These are phyloP conservation scores for Phaeodactylum tricornutum DNA, from an alignment of 108 stramenopile genomes.

Conservation along the genomic window DNA sequence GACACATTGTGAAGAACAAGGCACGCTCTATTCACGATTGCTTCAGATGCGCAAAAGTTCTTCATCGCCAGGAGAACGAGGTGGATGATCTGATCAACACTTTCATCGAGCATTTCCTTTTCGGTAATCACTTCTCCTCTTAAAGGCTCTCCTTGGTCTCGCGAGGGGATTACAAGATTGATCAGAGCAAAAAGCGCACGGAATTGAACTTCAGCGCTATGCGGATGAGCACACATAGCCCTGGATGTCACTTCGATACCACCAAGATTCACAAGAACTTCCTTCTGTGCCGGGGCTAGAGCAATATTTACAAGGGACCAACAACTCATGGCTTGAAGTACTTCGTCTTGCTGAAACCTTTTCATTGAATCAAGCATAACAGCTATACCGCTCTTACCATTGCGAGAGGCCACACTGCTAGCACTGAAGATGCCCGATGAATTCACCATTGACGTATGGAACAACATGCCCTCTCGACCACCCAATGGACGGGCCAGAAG, in stretches of 20 bases:
- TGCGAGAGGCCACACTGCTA: not conserved
- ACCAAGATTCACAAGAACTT: conserved; percentile 60
- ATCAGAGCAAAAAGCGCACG: conserved; percentile 89
- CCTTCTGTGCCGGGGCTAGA: conserved; percentile 76
- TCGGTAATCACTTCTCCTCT: conserved; percentile 35
- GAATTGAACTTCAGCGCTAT: conserved; percentile 85
- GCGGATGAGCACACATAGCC: conserved; percentile 82
- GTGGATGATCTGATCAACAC: conserved; percentile 51
- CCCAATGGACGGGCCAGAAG: conserved; percentile 85
- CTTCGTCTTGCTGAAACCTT: conserved; percentile 53
- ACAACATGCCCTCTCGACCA: conserved; percentile 87
- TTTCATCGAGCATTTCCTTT: conserved; percentile 68
- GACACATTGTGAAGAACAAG: conserved; percentile 89
- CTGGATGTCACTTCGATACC: conserved; percentile 68
- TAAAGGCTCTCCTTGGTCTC: conserved; percentile 22
- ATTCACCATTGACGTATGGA: conserved; percentile 73
- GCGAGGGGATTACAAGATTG: conserved; percentile 82
- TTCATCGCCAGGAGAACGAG: conserved; percentile 81
- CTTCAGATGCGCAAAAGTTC: conserved; percentile 79
- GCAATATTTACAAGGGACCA: conserved; percentile 92
- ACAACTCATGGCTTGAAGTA: conserved; percentile 90
- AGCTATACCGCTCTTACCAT: conserved; percentile 68
- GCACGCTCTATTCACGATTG: conserved; percentile 86
- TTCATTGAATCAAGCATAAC: conserved; percentile 86
- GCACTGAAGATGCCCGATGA: conserved; percentile 45